phyloP scores from a whole-genome alignment of 2,329 filamentous ascomycete genomes.

The Pseudopithomyces chartarum region DNA sequence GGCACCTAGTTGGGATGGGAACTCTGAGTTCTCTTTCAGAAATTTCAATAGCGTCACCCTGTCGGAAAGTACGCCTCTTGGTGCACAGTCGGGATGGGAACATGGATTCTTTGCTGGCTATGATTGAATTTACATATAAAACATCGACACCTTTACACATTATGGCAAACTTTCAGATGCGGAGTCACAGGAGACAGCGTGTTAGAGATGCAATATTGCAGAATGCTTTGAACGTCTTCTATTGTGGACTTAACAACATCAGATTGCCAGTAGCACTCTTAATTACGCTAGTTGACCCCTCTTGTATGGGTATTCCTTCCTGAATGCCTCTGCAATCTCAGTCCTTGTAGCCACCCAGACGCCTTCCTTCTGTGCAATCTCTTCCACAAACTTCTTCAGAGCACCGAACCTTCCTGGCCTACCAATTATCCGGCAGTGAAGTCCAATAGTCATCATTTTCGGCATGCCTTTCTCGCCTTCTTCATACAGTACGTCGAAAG shows the following conservation, averaged over 20 bases:
- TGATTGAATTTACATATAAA: constrained; percentile 5
- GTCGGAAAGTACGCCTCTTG: constrained; percentile 9
- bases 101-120: constrained; percentile 27
- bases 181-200: too few species aligned
- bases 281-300: constrained; percentile 45
- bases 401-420: constrained; percentile 58
- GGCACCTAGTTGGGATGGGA: constrained; percentile 7
- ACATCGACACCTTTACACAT: too few species aligned
- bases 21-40: neutral
- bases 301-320: constrained; percentile 55
- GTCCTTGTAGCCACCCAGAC: constrained; percentile 61
- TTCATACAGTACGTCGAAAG: constrained; percentile 60
- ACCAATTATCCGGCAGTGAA: constrained; percentile 60
- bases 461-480: constrained; percentile 55
- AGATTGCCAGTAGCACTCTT: neutral
- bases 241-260: too few species aligned
- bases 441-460: constrained; percentile 63
- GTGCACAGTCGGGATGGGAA: constrained; percentile 13
- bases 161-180: too few species aligned
- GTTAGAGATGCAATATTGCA: too few species aligned
- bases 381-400: constrained; percentile 59
- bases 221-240: too few species aligned
- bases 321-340: constrained; percentile 58
- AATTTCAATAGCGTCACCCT: constrained; percentile 8
- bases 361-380: constrained; percentile 58